Evolutionary conservation across 2,329 filamentous ascomycete genomes (phyloP), one percentile per base, ranked within the genome.

Genomic region (Mycocentrospora acerina): DNA sequence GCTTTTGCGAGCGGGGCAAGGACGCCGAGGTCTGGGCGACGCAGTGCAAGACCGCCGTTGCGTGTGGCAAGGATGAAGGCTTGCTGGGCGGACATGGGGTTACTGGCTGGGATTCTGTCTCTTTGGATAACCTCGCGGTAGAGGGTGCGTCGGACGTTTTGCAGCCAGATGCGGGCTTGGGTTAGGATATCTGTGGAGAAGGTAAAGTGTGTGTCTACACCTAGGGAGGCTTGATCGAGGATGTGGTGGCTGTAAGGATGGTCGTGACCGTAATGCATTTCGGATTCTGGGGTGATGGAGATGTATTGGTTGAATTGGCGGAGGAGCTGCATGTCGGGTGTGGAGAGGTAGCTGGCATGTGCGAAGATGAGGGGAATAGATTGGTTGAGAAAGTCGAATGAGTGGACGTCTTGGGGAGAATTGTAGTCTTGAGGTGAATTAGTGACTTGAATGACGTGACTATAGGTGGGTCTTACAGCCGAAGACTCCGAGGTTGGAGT

Each of bases 221-320:
- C 78, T 0, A 81, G 67, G 2, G 75, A 60, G 1, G 70, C 71
- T 44, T 81, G 76, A 48, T 81, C 77, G 18, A 70, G 70, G 18
- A 74, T 63, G 8, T 67, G 55, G 36, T 74, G 67, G 13, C 63
- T 68, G 25, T 60, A 53, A 1, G 69, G 67, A 40, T 81, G 75
- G 0, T 62, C 66, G 48, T 79, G 76, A n/a, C 79, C 78, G 57
- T 75, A 81, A 54, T 80, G 76, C 68, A 79, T 74, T 50, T 82
- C 79, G 0, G 75, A 78, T 51, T 82, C 80, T 2, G 78, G 77
- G 0, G 79, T 81, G 41, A 77, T 77, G 35, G 76, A 77, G 28
- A 82, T 60, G 59, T 75, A 75, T 34, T 80, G 72, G 58, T 81
- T 75, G 2, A 70, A 69, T 0, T 59, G 43, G 10, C 75, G 73